Evolutionary conservation across 1,139 yeast species (phyloP).

Genomic region (Pichia sp.): DNA sequence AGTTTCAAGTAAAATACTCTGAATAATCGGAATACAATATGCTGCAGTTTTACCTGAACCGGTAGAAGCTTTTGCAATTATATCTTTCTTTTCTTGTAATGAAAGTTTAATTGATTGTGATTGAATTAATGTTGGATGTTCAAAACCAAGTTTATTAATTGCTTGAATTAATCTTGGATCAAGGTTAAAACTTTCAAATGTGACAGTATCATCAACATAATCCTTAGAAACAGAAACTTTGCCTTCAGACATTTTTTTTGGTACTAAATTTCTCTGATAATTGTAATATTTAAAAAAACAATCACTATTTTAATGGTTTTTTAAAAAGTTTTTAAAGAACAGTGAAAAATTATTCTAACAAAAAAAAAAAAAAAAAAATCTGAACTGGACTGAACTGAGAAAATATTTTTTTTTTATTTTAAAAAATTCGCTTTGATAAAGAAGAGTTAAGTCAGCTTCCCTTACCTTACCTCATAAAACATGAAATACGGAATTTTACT

Average conservation of each 20-base stretch:
- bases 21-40: conserved; percentile 83
- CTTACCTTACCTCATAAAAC: too few species aligned
- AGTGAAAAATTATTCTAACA: too few species aligned
- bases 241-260: conserved; percentile 2
- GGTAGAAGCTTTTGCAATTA: conserved; percentile 75
- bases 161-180: conserved; percentile 86
- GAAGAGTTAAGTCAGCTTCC: too few species aligned
- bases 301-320: too few species aligned
- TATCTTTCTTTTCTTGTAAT: conserved; percentile 77
- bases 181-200: conserved; percentile 65
- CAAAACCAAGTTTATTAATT: conserved; percentile 71
- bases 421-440: too few species aligned
- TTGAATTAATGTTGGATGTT: conserved; percentile 84
- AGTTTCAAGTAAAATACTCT: conserved; percentile 57
- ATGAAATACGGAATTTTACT: too few species aligned
- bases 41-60: conserved; percentile 88
- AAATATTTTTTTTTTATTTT: too few species aligned
- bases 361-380: too few species aligned
- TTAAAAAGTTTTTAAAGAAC: too few species aligned
- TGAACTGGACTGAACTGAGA: too few species aligned
- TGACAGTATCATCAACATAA: conserved; percentile 62
- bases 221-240: conserved; percentile 49
- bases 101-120: conserved; percentile 91
- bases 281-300: too few species aligned
- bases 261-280: too few species aligned